phyloP scores from a whole-genome alignment of 495 filamentous ascomycete genomes.

The Trichoderma asperelloides region DNA sequence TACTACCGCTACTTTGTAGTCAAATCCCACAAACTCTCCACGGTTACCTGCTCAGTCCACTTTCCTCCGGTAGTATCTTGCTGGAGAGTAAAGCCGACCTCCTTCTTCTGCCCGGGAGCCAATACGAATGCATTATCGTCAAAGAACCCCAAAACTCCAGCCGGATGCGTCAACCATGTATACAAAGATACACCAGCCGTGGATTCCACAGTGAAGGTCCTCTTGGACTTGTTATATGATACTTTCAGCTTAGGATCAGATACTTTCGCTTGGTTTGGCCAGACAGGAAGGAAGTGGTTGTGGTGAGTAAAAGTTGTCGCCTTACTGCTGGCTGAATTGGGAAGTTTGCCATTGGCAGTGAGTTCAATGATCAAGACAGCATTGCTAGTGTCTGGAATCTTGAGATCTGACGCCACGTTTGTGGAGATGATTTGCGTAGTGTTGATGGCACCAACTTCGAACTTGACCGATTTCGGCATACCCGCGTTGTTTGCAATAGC shows the following conservation, averaged over 20 bases:
- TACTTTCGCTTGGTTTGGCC: slow-evolving; percentile 1
- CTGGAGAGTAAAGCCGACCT: neutral
- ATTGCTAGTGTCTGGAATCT: slow-evolving; percentile 30
- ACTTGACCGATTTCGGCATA: slow-evolving; percentile 18
- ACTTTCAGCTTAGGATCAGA: neutral
- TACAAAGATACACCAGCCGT: neutral
- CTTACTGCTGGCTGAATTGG: slow-evolving; percentile 39
- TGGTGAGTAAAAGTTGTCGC: slow-evolving; percentile 20
- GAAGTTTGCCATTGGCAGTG: slow-evolving; percentile 41
- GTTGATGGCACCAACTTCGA: slow-evolving; percentile 54
- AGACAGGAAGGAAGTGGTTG: slow-evolving; percentile 1
- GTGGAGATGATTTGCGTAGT: slow-evolving; percentile 44
- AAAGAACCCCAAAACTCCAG: slow-evolving; percentile 1
- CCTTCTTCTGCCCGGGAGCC: neutral
- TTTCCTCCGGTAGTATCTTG: neutral
- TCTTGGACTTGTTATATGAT: neutral
- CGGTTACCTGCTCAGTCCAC: neutral
- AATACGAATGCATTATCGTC: slow-evolving; percentile 3
- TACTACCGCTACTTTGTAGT: neutral
- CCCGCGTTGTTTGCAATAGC: neutral
- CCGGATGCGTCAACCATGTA: neutral
- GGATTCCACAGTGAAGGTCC: neutral
- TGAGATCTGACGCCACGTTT: slow-evolving; percentile 26
- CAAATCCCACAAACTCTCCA: slow-evolving; percentile 4
- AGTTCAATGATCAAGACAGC: slow-evolving; percentile 49